phyloP scores from a whole-genome alignment of 2,329 filamentous ascomycete genomes.

The Verticillium nubilum region DNA sequence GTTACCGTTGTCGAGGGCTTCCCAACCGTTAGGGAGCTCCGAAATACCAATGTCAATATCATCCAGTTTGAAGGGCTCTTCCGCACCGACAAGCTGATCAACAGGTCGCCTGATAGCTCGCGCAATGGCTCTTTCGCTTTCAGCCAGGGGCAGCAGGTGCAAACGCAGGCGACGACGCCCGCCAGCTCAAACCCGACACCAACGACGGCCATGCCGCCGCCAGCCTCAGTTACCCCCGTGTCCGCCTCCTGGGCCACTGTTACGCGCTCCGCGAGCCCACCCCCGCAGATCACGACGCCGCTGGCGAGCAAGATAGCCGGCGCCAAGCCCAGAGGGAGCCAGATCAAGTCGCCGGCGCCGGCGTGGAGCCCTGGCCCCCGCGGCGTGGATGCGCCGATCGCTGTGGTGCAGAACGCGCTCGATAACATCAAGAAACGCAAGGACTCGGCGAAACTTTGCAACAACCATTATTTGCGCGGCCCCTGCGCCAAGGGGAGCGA shows the following conservation, averaged over 20 bases:
- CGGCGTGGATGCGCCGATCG: conserved; percentile 48
- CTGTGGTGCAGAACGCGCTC: conserved; percentile 37
- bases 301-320: conserved; percentile 24
- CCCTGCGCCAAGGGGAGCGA: conserved; percentile 48
- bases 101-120: conserved; percentile 11
- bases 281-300: conserved; percentile 37
- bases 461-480: conserved; percentile 55
- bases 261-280: conserved; percentile 33
- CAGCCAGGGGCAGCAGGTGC: neutral
- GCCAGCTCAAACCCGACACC: conserved; percentile 7
- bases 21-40: conserved; percentile 44
- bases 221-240: too few species aligned
- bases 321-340: neutral
- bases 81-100: conserved; percentile 45
- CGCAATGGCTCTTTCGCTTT: neutral
- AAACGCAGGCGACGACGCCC: neutral
- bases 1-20: conserved; percentile 50
- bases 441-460: conserved; percentile 53
- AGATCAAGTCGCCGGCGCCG: conserved; percentile 12
- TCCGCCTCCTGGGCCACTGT: conserved; percentile 36
- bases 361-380: conserved; percentile 49
- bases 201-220: too few species aligned
- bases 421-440: conserved; percentile 52
- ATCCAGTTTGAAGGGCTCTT: conserved; percentile 44
- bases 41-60: conserved; percentile 38